Base-by-base conservation (phyloP, 805 yeast species). In the Candida ovalis region DNA sequence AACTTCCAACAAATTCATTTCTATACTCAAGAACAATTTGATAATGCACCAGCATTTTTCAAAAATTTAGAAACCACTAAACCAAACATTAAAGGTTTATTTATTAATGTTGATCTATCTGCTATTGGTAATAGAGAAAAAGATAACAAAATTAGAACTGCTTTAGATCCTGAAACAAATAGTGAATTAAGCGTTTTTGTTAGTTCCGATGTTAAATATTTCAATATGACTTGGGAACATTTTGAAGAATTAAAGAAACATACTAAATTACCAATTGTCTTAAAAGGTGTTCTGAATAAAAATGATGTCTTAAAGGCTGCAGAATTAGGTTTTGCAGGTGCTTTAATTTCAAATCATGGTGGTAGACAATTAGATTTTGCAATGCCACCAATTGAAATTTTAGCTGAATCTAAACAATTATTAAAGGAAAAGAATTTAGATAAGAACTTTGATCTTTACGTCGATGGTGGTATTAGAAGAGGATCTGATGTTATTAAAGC, bases 1-100 rank as follows among this genome's bases (percentile, higher is more conserved):
- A 86, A 84, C 60, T 90, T 96, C 92, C 80, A 80, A 63, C 96
- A 90, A 66, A 70, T 89, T 36, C 91, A 90, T 62, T 92, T 90
- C 40, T 70, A 73, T 50, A 59, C 67, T 22, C 80, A 85, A 55
- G 68, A 81, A 6, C 90, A 88, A 62, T 74, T 91, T 44, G 72
- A 74, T n/a, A 86, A 84, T 58, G 65, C 59, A 18, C 50, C 50
- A 1, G 53, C 49, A 18, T 56, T 50, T 21, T 48, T 62, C 28
- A 52, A 54, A 24, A 52, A 54, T n/a, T 32, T 61, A 13, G 62
- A 61, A 39, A 25, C 44, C 15, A 69, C 83, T 39, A 48, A 56
- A 24, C 65, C 72, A 42, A 90, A 88, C 1, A 73, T 85, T 52
- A 82, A 81, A 58, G 95, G 86, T 1, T 67, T 89, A 23, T 88